Evolutionary conservation across 805 yeast species (phyloP).

Genomic region (Pichia nakasei): DNA sequence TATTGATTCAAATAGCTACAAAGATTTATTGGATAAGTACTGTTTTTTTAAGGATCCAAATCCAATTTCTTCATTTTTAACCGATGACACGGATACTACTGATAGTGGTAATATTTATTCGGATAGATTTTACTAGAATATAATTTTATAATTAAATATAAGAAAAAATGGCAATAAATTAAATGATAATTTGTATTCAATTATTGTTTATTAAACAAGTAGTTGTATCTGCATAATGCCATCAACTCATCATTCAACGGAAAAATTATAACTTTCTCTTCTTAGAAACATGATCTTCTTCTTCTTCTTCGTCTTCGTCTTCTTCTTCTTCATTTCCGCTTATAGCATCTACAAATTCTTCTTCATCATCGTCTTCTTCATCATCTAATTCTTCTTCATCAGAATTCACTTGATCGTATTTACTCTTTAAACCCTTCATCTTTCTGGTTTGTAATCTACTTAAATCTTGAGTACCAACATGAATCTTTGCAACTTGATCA

Average conservation of each 20-base stretch:
- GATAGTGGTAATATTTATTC: slow-evolving; percentile 13
- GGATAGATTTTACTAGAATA: slow-evolving; percentile 17
- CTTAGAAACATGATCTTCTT: slow-evolving; percentile 17
- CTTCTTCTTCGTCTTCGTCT: neutral
- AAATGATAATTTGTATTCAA: neutral
- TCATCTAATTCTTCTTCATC: slow-evolving; percentile 34
- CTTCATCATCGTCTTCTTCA: slow-evolving; percentile 14
- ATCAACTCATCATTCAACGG: too few species aligned
- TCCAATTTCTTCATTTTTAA: slow-evolving; percentile 25
- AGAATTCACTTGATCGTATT: slow-evolving; percentile 61
- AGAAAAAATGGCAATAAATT: neutral
- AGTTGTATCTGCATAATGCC: too few species aligned
- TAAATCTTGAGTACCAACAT: slow-evolving; percentile 92
- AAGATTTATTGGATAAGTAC: slow-evolving; percentile 48
- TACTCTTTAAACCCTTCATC: slow-evolving; percentile 94
- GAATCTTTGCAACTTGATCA: slow-evolving; percentile 93
- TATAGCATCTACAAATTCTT: slow-evolving; percentile 21
- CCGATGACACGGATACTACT: slow-evolving; percentile 13
- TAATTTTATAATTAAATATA: neutral
- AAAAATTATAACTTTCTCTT: slow-evolving; percentile 17
- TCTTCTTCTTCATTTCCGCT: slow-evolving; percentile 5
- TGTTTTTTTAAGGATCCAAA: slow-evolving; percentile 45
- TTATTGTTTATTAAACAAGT: neutral
- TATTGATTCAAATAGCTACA: slow-evolving; percentile 44
- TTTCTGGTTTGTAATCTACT: slow-evolving; percentile 88